Conservation (phyloP, 2,329 filamentous ascomycete species). For the Arthrobotrys sphaeroides region DNA sequence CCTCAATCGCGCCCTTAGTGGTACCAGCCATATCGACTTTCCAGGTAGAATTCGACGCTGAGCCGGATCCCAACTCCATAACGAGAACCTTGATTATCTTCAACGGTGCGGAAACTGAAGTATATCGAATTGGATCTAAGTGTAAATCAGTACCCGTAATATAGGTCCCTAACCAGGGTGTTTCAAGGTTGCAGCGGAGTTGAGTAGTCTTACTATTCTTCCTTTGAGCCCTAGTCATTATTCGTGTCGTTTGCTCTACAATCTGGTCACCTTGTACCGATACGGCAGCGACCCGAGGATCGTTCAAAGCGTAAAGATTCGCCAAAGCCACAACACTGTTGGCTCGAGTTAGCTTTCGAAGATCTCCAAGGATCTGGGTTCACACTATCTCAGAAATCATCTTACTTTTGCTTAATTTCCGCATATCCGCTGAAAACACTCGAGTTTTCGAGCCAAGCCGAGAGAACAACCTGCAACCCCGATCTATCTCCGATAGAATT, state of each 20-base stretch:
- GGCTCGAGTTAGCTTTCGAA: conserved; percentile 7
- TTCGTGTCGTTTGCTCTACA: conserved; percentile 78
- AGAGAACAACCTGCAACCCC: conserved; percentile 86
- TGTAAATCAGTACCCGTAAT: conserved; percentile 51
- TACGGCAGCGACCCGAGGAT: conserved; percentile 78
- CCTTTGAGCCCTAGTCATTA: conserved; percentile 92
- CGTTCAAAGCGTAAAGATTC: conserved; percentile 87
- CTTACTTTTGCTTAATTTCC: conserved; percentile 93
- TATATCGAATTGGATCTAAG: conserved; percentile 85
- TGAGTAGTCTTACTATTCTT: conserved; percentile 72
- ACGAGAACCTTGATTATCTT: conserved; percentile 97
- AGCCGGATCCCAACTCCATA: conserved; percentile 85
- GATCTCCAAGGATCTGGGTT: conserved; percentile 59
- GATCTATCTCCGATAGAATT: conserved; percentile 81
- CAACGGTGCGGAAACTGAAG: conserved; percentile 82
- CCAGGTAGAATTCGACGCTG: conserved; percentile 71
- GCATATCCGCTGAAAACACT: conserved; percentile 98
- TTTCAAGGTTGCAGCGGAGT: conserved; percentile 51
- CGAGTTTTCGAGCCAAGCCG: conserved; percentile 97
- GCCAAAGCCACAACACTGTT: conserved; percentile 86
- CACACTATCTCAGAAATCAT: too few species aligned
- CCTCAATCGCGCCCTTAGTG: conserved; percentile 63
- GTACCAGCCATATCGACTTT: conserved; percentile 70
- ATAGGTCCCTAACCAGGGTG: conserved; percentile 43
- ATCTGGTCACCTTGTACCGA: conserved; percentile 93